Percentiles rank a stretch among this genome's conserved stretches.
Evolutionary conservation across 1,284 basidiomycete species (phyloP).

Genomic region (Stereum hirsutum): DNA sequence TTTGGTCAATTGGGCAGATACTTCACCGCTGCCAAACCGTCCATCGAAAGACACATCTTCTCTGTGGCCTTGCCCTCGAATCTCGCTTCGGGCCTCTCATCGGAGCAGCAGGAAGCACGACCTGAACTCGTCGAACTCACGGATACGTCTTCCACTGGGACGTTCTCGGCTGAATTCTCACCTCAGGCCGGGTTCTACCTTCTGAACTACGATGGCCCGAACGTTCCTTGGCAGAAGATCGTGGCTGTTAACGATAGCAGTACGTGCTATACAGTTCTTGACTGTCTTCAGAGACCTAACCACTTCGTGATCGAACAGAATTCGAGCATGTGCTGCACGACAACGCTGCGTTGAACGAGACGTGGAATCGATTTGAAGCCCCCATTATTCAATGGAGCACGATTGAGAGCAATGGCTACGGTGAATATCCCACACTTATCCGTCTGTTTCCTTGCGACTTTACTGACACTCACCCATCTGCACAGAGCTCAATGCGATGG

Average conservation of each 20-base stretch:
- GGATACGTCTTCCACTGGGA: constrained; percentile 50
- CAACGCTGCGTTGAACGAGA: constrained; percentile 68
- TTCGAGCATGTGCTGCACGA: constrained; percentile 61
- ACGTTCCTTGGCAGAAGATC: constrained; percentile 82
- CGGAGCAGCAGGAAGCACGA: background rate
- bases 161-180: constrained; percentile 69
- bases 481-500: constrained; percentile 77
- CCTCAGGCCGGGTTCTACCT: constrained; percentile 81
- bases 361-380: constrained; percentile 61
- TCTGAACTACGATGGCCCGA: constrained; percentile 74
- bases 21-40: constrained; percentile 82
- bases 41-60: constrained; percentile 80
- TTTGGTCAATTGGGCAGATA: constrained; percentile 48
- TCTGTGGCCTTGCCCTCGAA: constrained; percentile 50
- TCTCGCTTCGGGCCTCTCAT: background rate
- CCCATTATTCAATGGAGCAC: constrained; percentile 66
- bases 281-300: background rate
- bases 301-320: constrained; percentile 23
- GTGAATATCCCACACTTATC: too few relatives aligned
- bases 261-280: constrained; percentile 22
- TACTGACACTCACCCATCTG: too few relatives aligned
- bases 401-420: constrained; percentile 72
- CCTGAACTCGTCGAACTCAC: constrained; percentile 53
- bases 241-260: constrained; percentile 53
- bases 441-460: background rate